Conservation (phyloP, 768 basidiomycete species). For the Hydnomerulius pinastri region DNA sequence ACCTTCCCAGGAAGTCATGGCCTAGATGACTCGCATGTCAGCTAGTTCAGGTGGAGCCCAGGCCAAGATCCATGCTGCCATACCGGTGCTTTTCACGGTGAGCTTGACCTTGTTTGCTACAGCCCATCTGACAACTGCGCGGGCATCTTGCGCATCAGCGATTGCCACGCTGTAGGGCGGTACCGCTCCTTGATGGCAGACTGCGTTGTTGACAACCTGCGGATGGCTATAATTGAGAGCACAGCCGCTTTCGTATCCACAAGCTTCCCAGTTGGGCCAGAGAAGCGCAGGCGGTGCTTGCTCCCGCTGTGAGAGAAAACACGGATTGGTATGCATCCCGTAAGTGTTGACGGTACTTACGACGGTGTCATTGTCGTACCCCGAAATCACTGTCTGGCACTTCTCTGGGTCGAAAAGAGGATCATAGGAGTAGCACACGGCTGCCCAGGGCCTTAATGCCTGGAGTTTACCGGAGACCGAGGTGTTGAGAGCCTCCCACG, state of each 20-base stretch:
- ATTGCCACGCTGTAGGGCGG: slow-evolving; percentile 20
- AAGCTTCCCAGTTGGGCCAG: slow-evolving; percentile 23
- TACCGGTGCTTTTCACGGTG: slow-evolving; percentile 24
- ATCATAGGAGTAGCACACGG: slow-evolving; percentile 8
- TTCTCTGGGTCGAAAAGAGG: slow-evolving; percentile 8
- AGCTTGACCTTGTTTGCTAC: slow-evolving; percentile 12
- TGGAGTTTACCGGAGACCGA: slow-evolving; percentile 11
- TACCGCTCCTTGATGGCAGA: slow-evolving; percentile 13
- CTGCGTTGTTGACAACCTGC: slow-evolving; percentile 9
- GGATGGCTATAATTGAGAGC: slow-evolving; percentile 20
- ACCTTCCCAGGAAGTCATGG: slow-evolving; percentile 20
- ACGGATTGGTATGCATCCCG: background rate
- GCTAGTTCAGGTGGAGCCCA: background rate
- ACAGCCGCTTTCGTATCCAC: slow-evolving; percentile 15
- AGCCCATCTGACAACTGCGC: slow-evolving; percentile 18
- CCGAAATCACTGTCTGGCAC: slow-evolving; percentile 11
- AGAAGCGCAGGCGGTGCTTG: slow-evolving; percentile 14
- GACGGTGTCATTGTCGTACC: slow-evolving; percentile 11
- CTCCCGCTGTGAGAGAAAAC: slow-evolving; percentile 12
- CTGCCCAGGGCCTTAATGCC: slow-evolving; percentile 19
- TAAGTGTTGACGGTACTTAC: background rate
- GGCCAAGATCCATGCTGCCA: background rate
- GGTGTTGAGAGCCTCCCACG: slow-evolving; percentile 12
- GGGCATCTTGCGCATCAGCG: slow-evolving; percentile 16
- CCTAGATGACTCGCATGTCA: background rate